Evolutionary conservation across 495 filamentous ascomycete species (phyloP).

Genomic region (Haplographium delicatum): DNA sequence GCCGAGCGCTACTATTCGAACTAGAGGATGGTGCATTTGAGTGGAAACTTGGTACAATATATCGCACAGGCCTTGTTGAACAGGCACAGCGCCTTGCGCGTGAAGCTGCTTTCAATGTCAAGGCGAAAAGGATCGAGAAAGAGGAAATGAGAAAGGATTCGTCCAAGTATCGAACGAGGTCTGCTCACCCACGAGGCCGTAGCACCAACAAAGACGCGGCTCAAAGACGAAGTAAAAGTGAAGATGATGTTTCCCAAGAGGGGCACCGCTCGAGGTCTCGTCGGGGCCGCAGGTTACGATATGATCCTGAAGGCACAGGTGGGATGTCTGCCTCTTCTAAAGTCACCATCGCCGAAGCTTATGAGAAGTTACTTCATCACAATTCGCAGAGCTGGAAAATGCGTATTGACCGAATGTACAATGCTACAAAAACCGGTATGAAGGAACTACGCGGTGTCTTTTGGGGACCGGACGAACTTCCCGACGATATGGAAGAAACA

Average conservation of each 20-base stretch:
- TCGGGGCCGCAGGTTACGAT: slow-evolving; percentile 39
- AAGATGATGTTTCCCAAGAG: slow-evolving; percentile 35
- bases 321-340: slow-evolving; percentile 62
- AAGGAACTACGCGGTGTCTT: slow-evolving; percentile 75
- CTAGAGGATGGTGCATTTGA: slow-evolving; percentile 96
- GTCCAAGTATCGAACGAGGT: slow-evolving; percentile 40
- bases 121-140: slow-evolving; percentile 74
- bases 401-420: slow-evolving; percentile 73
- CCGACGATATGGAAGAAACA: slow-evolving; percentile 71
- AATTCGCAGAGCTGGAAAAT: slow-evolving; percentile 91
- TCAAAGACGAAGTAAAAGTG: slow-evolving; percentile 50
- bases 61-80: slow-evolving; percentile 79
- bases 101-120: slow-evolving; percentile 83
- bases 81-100: slow-evolving; percentile 83
- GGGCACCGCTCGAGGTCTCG: slow-evolving; percentile 22
- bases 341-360: slow-evolving; percentile 67
- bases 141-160: slow-evolving; percentile 52
- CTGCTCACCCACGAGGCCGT: slow-evolving; percentile 41
- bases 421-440: slow-evolving; percentile 64
- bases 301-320: slow-evolving; percentile 71
- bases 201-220: slow-evolving; percentile 25
- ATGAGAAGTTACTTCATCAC: slow-evolving; percentile 65
- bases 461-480: slow-evolving; percentile 76
- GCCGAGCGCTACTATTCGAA: slow-evolving; percentile 78
- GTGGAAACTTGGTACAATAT: slow-evolving; percentile 92